Conservation (phyloP, 768 basidiomycete genomes). For the Boletus vinaceobasis region DNA sequence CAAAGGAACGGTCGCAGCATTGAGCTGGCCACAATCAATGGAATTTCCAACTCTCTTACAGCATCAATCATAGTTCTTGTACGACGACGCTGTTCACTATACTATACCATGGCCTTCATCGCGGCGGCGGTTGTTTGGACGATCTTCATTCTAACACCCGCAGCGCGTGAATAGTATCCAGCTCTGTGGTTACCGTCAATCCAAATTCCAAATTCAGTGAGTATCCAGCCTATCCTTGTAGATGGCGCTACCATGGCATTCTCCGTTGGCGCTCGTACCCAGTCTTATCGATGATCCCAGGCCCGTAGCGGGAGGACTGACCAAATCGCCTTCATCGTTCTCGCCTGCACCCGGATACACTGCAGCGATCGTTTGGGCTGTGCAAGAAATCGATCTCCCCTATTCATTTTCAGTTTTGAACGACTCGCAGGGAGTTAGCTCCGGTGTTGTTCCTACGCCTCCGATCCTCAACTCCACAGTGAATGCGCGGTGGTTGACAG, state of each 20-base stretch:
- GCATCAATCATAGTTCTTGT: not conserved
- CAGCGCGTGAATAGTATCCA: constrained; percentile 9
- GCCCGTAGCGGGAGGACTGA: constrained; percentile 4
- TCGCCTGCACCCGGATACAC: constrained; percentile 8
- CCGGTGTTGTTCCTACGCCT: constrained; percentile 10
- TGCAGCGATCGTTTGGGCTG: constrained; percentile 16
- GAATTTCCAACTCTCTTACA: constrained; percentile 14
- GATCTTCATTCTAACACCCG: constrained; percentile 7
- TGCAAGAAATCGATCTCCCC: constrained; percentile 10
- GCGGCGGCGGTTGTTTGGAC: constrained; percentile 6
- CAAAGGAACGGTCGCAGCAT: constrained; percentile 1
- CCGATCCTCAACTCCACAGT: constrained; percentile 7
- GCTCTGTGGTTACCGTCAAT: not conserved
- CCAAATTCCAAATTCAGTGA: not conserved
- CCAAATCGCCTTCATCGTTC: not conserved
- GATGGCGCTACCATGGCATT: constrained; percentile 14
- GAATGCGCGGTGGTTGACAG: constrained; percentile 23
- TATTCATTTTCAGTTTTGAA: constrained; percentile 11
- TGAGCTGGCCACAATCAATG: constrained; percentile 9
- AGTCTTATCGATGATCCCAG: not conserved
- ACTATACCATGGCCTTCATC: constrained; percentile 6
- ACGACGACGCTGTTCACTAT: constrained; percentile 3
- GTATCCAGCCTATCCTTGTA: constrained; percentile 11
- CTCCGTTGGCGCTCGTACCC: constrained; percentile 5
- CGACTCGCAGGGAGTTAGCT: constrained; percentile 9